Evolutionary conservation across 352 stramenopile genomes (phyloP).

Genomic region (Elongisporangium prolatum): DNA sequence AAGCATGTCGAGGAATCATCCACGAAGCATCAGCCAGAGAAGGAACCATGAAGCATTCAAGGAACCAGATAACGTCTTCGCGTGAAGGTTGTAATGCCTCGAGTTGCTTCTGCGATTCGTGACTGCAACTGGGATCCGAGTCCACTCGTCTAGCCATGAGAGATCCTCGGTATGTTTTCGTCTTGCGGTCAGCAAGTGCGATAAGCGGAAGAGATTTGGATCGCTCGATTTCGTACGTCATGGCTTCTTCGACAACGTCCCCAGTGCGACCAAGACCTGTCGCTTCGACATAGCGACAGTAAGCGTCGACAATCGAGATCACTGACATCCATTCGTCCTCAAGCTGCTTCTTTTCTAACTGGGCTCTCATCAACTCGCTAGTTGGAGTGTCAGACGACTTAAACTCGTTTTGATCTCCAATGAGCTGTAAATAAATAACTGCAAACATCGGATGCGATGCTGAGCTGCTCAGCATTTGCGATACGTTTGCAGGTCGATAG

Average conservation of each 20-base stretch:
- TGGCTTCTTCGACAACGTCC: not conserved
- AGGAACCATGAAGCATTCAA: slow-evolving; percentile 49
- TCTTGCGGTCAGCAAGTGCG: not conserved
- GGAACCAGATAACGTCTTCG: slow-evolving; percentile 33
- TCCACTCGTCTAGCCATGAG: not conserved
- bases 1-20: slow-evolving; percentile 23
- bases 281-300: slow-evolving; percentile 36
- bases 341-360: slow-evolving; percentile 27
- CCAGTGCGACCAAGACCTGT: slow-evolving; percentile 11
- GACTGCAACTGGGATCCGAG: not conserved
- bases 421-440: slow-evolving; percentile 2
- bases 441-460: slow-evolving; percentile 55
- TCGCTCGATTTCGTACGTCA: not conserved
- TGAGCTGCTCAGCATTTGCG: slow-evolving; percentile 39
- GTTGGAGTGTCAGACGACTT: not conserved
- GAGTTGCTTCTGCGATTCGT: not conserved
- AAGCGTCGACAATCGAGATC: slow-evolving; percentile 35
- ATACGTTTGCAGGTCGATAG: slow-evolving; percentile 57
- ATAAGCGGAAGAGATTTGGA: not conserved
- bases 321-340: slow-evolving; percentile 26
- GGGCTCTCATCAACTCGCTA: not conserved
- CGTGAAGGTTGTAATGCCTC: not conserved
- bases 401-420: not conserved
- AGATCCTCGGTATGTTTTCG: not conserved
- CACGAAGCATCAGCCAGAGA: slow-evolving; percentile 26